Conservation (phyloP, 108 stramenopile genomes). For the Skeletonema menzelii region DNA sequence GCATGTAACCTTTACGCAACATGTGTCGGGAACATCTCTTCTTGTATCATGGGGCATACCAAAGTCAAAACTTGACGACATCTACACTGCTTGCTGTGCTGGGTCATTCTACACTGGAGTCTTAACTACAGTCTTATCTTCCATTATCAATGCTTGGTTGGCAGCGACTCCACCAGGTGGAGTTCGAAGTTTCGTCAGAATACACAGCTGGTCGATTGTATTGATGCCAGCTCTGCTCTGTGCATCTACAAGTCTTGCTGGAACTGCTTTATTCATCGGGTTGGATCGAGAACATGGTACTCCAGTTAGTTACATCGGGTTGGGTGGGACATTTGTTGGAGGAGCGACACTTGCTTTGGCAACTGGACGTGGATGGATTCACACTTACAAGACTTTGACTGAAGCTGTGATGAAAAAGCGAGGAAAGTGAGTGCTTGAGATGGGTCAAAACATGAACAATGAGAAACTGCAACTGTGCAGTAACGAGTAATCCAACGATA, state of each 20-base stretch:
- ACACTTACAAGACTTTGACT: conserved; percentile 34
- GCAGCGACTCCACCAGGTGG: conserved; percentile 41
- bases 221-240: conserved; percentile 34
- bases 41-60: conserved; percentile 35
- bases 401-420: conserved; percentile 8
- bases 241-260: conserved; percentile 34
- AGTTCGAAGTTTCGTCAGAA: conserved; percentile 29
- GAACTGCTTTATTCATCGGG: conserved; percentile 39
- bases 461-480: no score
- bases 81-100: conserved; percentile 40
- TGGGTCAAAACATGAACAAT: no score
- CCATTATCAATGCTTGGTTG: conserved; percentile 42
- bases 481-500: no score
- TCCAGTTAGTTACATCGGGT: conserved; percentile 38
- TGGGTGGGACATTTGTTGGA: conserved; percentile 25
- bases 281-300: conserved; percentile 40
- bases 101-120: conserved; percentile 45
- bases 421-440: background rate
- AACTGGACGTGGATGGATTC: conserved; percentile 34
- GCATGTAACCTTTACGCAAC: conserved; percentile 40
- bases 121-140: conserved; percentile 34
- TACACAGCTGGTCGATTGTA: conserved; percentile 32
- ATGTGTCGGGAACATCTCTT: conserved; percentile 27
- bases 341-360: conserved; percentile 14
- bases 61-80: conserved; percentile 22